Evolutionary conservation across 2,329 filamentous ascomycete genomes (phyloP), one percentile per base, ranked within the genome.

Genomic region (Macrophomina pseudophaseolina): DNA sequence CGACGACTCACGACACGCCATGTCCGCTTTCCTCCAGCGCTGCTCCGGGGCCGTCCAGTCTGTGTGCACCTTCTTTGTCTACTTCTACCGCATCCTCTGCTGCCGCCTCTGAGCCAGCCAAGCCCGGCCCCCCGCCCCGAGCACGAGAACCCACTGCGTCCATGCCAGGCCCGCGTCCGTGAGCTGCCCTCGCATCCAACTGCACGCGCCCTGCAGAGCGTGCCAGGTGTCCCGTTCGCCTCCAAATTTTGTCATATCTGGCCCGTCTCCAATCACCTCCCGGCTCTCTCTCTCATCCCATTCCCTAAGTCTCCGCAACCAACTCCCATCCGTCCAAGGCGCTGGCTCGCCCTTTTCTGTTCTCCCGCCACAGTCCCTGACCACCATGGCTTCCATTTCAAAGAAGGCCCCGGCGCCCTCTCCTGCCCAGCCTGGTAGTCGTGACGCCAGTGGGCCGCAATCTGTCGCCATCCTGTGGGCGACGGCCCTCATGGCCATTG

Each of bases 401-500:
- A 30, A n/a, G 46, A 48, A 38, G 44, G 9, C 56, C 38, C 12
- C 51, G 38, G 30, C 65, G 14, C 9, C 56, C 38, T 28, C 18
- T 8, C 11, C 56, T 49, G 49, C 38, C 51, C 53, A 42, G 23
- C 16, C 42, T 38, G 51, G 46, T 28, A 48, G 14, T 11, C 12
- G 32, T 30, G 51, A 38, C 42, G 35, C 46, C 14, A 48, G 33
- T n/a, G 35, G 46, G 46, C 38, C 60, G 40, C 33, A 60, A 14
- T 49, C 38, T 42, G 70, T 73, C 12, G 72, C 69, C 9, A 51
- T 77, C 2, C 62, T 77, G 33, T 74, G 72, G 49, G 78, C 78
- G 54, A 70, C 71, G 66, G 75, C 73, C 18, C 74, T 89, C 16
- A 80, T 89, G 69, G 71, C 82, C 32, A 80, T 91, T 53, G 84